Evolutionary conservation across 1,284 basidiomycete genomes (phyloP).

Genomic region (Somion occarium): DNA sequence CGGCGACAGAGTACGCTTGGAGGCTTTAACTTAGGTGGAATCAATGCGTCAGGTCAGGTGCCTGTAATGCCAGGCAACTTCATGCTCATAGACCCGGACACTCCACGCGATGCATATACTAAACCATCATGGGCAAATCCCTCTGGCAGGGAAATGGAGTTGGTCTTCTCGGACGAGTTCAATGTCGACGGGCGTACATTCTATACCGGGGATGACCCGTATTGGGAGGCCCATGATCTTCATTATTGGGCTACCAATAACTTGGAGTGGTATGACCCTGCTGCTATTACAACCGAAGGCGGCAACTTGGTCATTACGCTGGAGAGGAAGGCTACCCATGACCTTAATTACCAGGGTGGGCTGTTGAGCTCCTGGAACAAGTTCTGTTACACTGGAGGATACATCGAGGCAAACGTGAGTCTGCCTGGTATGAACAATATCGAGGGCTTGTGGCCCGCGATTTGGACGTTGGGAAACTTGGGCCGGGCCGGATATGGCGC

Average conservation of each 20-base stretch:
- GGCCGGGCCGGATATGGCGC: slow-evolving; percentile 65
- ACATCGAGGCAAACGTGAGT: slow-evolving; percentile 34
- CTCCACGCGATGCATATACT: slow-evolving; percentile 39
- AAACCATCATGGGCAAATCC: slow-evolving; percentile 35
- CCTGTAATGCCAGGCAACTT: slow-evolving; percentile 33
- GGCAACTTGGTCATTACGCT: slow-evolving; percentile 61
- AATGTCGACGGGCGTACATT: slow-evolving; percentile 55
- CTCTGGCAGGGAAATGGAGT: slow-evolving; percentile 30
- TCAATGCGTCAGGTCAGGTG: slow-evolving; percentile 45
- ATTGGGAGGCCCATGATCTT: slow-evolving; percentile 67
- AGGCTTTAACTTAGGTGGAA: slow-evolving; percentile 51
- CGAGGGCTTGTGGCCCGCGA: slow-evolving; percentile 45
- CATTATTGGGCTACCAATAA: slow-evolving; percentile 63
- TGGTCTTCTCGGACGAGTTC: slow-evolving; percentile 73
- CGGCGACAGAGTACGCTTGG: slow-evolving; percentile 23
- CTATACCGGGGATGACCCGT: slow-evolving; percentile 49
- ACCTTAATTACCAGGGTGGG: slow-evolving; percentile 52
- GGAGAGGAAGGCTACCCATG: slow-evolving; percentile 42
- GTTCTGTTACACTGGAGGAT: slow-evolving; percentile 61
- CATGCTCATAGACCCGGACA: slow-evolving; percentile 47
- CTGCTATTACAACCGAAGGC: slow-evolving; percentile 55
- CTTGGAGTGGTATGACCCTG: slow-evolving; percentile 60
- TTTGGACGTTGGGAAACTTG: slow-evolving; percentile 68
- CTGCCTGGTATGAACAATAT: slow-evolving; percentile 35
- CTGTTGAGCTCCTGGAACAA: slow-evolving; percentile 46